These are phyloP conservation scores for Cladorrhinum sp. DNA, from an alignment of 2,329 filamentous ascomycete genomes.

Conservation along the genomic window DNA sequence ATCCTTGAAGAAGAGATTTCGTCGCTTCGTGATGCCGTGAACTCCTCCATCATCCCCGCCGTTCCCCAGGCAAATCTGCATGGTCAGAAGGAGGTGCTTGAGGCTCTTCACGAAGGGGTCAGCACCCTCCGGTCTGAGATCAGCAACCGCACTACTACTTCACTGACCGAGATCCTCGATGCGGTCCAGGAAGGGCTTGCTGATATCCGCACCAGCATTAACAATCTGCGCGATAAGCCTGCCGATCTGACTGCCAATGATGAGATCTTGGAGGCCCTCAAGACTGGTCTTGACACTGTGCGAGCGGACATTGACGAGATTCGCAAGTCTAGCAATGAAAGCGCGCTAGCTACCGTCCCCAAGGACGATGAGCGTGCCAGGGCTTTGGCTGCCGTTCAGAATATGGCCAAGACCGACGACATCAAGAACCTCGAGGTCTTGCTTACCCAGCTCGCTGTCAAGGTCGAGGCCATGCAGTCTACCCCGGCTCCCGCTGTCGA, in stretches of 20 bases:
- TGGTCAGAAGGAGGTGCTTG: constrained; percentile 64
- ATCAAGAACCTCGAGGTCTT: constrained; percentile 83
- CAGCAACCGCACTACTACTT: constrained; percentile 58
- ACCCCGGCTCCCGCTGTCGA: constrained; percentile 35
- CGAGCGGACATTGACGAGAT: constrained; percentile 75
- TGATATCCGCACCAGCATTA: constrained; percentile 72
- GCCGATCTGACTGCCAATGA: constrained; percentile 80
- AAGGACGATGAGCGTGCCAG: constrained; percentile 34
- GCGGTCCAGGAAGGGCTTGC: constrained; percentile 85
- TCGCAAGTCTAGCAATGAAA: constrained; percentile 54
- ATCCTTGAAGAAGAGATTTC: constrained; percentile 80
- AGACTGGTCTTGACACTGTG: constrained; percentile 72
- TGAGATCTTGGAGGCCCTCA: constrained; percentile 85
- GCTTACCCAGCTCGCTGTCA: constrained; percentile 76
- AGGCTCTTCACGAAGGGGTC: constrained; percentile 68
- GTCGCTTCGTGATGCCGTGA: constrained; percentile 73
- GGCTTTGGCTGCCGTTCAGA: constrained; percentile 44
- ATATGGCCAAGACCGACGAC: constrained; percentile 64
- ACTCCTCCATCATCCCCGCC: constrained; percentile 63
- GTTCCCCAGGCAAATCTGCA: constrained; percentile 32
- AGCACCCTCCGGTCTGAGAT: constrained; percentile 74
- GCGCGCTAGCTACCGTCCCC: constrained; percentile 49
- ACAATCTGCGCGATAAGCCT: constrained; percentile 73
- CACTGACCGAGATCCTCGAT: constrained; percentile 85
- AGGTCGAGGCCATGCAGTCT: constrained; percentile 74